Base-by-base conservation (phyloP, 1,284 basidiomycete genomes). In the Laetiporus sulphureus region DNA sequence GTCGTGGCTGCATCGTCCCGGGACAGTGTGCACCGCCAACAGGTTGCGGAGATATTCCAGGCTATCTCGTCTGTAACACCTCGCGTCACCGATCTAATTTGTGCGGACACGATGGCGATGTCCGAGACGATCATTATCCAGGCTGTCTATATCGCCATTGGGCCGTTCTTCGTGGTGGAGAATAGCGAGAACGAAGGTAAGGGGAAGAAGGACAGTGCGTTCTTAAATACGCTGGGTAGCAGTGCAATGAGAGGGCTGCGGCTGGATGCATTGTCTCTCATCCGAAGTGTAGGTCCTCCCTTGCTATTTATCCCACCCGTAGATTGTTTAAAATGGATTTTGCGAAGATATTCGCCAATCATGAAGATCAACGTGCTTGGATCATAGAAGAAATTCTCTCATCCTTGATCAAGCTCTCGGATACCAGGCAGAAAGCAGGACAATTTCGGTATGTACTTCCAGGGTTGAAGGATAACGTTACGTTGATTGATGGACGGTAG, bases 381-480 rank as follows among this genome's bases (percentile, higher is more conserved):
- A 95, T 98, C 49, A 85, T 99, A 16, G 93, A 97, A 59, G 95
- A 98, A 62, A 92, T 98, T 23, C 62, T 99, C 15, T 78, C 81
- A 3, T 92, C 90, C 0, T 67, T 98, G 36, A 91, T 91, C 51
- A 92, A 89, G 60, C 71, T 96, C 6, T 90, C 90, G 0, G 92
- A 96, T 52, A 78, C 83, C 34, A 93, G 91, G 56, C 84, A 88
- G 56, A 85, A 86, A 49, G 84, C 88, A 30, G 85, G 89, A 0
- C 86, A 90, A 49, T 93, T 91, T 59, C 73, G 83, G 89, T 91
- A 37, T 37, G 79, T 61, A 2, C 4, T n/a, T n/a, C n/a, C n/a
- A n/a, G n/a, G n/a, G n/a, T n/a, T n/a, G n/a, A n/a, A n/a, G n/a
- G n/a, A n/a, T n/a, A n/a, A n/a, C n/a, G n/a, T n/a, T n/a, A n/a